Evolutionary conservation across 2,329 filamentous ascomycete genomes (phyloP), one percentile per base, ranked within the genome.

Genomic region (Gremmenia infestans): DNA sequence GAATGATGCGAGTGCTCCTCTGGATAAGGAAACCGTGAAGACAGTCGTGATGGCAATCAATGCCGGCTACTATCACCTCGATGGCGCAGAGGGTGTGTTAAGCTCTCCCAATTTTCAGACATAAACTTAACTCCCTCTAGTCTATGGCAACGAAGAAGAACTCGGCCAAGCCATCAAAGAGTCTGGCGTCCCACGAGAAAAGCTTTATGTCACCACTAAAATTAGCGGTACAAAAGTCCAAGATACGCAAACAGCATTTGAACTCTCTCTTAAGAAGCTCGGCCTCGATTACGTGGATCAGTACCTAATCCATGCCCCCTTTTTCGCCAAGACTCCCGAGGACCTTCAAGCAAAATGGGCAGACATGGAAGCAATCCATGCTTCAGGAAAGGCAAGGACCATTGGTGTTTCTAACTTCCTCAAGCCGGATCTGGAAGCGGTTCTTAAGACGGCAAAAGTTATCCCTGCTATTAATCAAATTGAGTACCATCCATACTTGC

Each of bases 321-420:
- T 74, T 55, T 80, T 79, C 62, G 76, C 78, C 55, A 71, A 74
- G 2, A 70, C 70, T 5, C 68, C 72, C 9, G 72, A 73, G 55
- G 74, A 79, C 37, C 71, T 91, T 69, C 88, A 83, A 68, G 61
- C 70, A 46, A 75, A 76, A 56, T 87, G 83, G 83, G 76, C 78
- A 42, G 77, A 82, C 53, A 68, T 86, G 62, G 83, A 88, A 66
- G 81, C 81, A 32, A 83, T 92, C 77, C 79, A 85, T 68, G 80
- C 80, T 46, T 80, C 81, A 1, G 87, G 87, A 60, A 81, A 81
- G 58, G 84, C 82, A 49, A 80, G 77, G 62, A 83, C 85, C 54
- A 91, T 94, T 63, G 89, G 89, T 51, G 85, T 94, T 14, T 89
- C 86, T 66, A 94, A 93, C 74, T 93, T 88, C 67, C 66, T 81